Percentiles rank a stretch among this genome's conserved stretches.
phyloP scores from a whole-genome alignment of 257 asterid species.

The Solanum arcanum region DNA sequence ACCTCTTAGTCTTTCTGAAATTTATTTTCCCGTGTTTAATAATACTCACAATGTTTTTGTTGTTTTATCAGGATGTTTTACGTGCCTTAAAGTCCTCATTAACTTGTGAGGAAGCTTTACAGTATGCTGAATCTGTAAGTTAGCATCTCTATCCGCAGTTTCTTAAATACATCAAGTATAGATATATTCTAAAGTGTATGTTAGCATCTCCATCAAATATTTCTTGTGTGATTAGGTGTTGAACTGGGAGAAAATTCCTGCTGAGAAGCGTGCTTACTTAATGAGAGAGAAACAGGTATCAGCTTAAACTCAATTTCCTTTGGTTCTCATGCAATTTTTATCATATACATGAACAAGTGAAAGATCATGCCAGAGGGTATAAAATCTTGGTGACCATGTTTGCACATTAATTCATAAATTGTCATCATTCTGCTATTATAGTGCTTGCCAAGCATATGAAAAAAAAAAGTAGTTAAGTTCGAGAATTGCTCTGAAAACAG shows the following conservation, averaged over 20 bases:
- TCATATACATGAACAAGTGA: neutral
- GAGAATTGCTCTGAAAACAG: neutral
- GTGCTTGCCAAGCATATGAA: neutral
- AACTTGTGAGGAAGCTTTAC: conserved; percentile 60
- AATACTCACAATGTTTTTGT: neutral
- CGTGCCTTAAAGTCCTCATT: conserved; percentile 57
- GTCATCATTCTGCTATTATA: neutral
- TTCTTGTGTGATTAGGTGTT: conserved; percentile 36
- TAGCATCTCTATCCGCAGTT: neutral
- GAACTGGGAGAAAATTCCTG: conserved; percentile 80
- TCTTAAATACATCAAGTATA: neutral
- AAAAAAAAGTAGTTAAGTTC: neutral
- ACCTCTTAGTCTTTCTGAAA: neutral
- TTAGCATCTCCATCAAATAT: neutral
- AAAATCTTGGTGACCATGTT: neutral
- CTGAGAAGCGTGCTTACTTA: conserved; percentile 81
- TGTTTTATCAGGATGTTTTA: conserved; percentile 59
- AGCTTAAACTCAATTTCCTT: neutral
- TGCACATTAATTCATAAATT: neutral
- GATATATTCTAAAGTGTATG: neutral
- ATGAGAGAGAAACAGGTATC: conserved; percentile 84
- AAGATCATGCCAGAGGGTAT: neutral
- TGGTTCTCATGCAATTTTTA: neutral
- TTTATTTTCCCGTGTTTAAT: neutral
- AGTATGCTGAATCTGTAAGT: conserved; percentile 79